Evolutionary conservation across 495 filamentous ascomycete species (phyloP), one percentile per base, ranked within the genome.

Genomic region (Penicillium robsamsonii): DNA sequence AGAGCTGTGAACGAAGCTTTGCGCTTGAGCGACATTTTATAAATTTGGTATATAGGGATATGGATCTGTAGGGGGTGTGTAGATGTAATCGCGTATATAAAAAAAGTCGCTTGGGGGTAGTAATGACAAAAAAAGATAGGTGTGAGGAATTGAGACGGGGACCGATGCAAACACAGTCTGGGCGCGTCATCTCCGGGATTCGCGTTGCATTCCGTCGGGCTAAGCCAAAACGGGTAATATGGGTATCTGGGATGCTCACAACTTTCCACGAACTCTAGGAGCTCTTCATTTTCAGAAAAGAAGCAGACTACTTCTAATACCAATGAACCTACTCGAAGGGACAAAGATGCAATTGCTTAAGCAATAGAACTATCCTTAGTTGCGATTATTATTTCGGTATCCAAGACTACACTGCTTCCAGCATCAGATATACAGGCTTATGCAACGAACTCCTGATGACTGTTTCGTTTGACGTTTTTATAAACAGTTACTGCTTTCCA

Each of bases 11-110:
- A 74, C 1, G 77, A 79, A 46, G 76, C 75, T 56, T 81, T 81
- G 59, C 78, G 79, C 62, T 81, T 81, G 66, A 76, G 71, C 42
- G 75, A 69, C 78, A 81, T 81, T 38, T 40, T 41, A 11, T 1
- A 3, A 29, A 2, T 8, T 18, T 9, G 22, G 25, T 40, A 13
- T 41, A 13, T 18, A 29, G 15, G n/a, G 12, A 51, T 12, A 13
- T 10, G 4, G 20, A 25, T 12, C 11, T 33, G 15, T 25, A 13
- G 20, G 20, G 17, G n/a, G 17, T 18, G 2, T 22, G 4, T 35
- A 20, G 27, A 33, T n/a, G 22, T 50, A 22, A 20, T 20, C 5
- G 41, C 38, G 8, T 13, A 10, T 48, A 27, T 2, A 27, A 27
- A 48, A 11, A 41, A 35, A 40, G 50, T 5, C 33, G 24, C 8